Base-by-base conservation (phyloP, 2,329 filamentous ascomycete genomes). In the Epichloe bromicola region DNA sequence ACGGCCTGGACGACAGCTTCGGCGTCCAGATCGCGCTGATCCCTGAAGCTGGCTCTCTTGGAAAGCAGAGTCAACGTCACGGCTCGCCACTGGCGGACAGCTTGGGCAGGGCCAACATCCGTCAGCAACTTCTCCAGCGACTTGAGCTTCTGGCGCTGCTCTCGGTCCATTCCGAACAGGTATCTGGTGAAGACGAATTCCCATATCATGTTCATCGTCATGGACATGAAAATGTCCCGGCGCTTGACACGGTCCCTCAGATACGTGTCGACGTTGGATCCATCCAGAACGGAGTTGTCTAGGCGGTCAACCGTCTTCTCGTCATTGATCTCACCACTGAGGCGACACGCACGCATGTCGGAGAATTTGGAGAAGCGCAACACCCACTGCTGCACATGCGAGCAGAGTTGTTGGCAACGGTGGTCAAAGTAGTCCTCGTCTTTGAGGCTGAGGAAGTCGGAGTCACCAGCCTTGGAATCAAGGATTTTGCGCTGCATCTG, bases 201-300 rank as follows among this genome's bases (percentile, higher is more conserved):
- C 90, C 90, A 98, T 48, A 98, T 83, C 89, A 98, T 96, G 55
- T 86, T 93, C 90, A 97, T 97, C 51, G 91, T 88, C 67, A 98
- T 89, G 38, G 89, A 93, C 88, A 97, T 96, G 75, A 98, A 96
- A 53, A 97, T 83, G 65, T 97, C 91, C 54, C 91, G 83, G 54
- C 93, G 84, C 61, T 80, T 83, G 50, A 96, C 85, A 39, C 94
- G 86, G 65, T 98, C 91, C 57, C 79, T 79, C 46, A 98, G 82
- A 62, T 95, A 93, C 52, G 75, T 73, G 67, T 97, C 89, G 56
- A 95, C 89, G 63, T 97, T 90, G 44, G 88, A 88, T 55, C 91
- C 93, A 68, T 98, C 94, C 26, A 98, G 78, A 50, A 98, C 83
- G 54, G 88, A 82, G 67, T 96, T 96, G 71, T 97, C 93, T 46